These are phyloP conservation scores for Leucosporidium creatinivorum DNA, from an alignment of 768 basidiomycete species.

Conservation along the genomic window DNA sequence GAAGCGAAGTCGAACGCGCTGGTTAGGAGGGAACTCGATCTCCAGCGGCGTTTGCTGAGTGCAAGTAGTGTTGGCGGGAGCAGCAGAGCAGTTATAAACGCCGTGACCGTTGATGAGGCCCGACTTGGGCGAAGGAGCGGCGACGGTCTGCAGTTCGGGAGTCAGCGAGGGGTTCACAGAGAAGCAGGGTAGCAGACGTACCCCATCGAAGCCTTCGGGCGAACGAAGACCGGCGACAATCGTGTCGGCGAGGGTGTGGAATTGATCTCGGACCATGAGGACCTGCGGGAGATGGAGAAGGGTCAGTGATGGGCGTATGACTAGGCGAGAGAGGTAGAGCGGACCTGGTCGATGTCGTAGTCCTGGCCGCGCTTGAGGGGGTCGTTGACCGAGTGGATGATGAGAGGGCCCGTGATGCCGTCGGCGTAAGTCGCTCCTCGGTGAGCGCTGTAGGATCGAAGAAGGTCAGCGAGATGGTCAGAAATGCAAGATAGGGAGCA, in stretches of 20 bases:
- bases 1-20: constrained; percentile 12
- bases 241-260: constrained; percentile 17
- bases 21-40: constrained; percentile 9
- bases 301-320: too few relatives aligned
- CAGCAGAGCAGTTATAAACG: constrained; percentile 10
- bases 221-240: constrained; percentile 25
- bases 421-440: constrained; percentile 33
- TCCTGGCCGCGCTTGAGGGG: constrained; percentile 35
- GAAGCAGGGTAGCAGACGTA: too few relatives aligned
- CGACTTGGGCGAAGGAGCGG: constrained; percentile 10
- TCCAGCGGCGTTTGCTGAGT: not conserved
- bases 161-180: too few relatives aligned
- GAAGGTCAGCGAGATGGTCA: too few relatives aligned
- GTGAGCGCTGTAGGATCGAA: constrained; percentile 20
- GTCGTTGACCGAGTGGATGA: constrained; percentile 25
- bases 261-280: constrained; percentile 2
- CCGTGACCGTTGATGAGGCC: constrained; percentile 13
- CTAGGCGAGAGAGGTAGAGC: not conserved
- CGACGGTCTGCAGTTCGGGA: not conserved
- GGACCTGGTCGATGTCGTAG: constrained; percentile 36
- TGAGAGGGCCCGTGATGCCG: constrained; percentile 29
- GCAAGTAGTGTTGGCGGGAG: not conserved
- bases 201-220: constrained; percentile 25
- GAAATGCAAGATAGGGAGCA: too few relatives aligned
- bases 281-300: too few relatives aligned